Conservation (phyloP, 2,329 filamentous ascomycete species). For the Kalaharituber pfeilii region DNA sequence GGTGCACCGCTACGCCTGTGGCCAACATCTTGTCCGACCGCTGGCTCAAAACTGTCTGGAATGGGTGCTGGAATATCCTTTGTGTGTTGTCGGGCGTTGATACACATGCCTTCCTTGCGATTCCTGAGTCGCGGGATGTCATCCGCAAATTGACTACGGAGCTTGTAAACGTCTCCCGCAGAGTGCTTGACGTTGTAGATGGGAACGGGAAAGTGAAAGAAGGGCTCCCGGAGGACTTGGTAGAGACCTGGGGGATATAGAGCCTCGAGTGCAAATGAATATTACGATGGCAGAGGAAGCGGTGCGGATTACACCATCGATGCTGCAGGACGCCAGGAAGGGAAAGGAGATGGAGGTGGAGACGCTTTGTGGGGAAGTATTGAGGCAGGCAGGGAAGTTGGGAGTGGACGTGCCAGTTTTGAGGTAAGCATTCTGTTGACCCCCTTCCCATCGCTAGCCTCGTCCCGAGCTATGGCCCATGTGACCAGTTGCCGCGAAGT, state of each 20-base stretch:
- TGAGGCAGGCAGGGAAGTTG: slow-evolving; percentile 43
- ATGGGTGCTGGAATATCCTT: slow-evolving; percentile 44
- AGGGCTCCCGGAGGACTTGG: neutral
- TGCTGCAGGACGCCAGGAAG: slow-evolving; percentile 53
- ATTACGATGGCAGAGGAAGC: slow-evolving; percentile 45
- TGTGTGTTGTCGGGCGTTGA: slow-evolving; percentile 39
- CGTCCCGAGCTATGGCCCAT: neutral
- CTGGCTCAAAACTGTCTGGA: slow-evolving; percentile 45
- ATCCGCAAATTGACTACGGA: slow-evolving; percentile 44
- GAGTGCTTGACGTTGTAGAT: neutral
- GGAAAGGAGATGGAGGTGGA: slow-evolving; percentile 51
- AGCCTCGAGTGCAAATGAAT: slow-evolving; percentile 49
- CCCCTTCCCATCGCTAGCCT: neutral
- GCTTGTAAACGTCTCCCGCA: slow-evolving; percentile 34
- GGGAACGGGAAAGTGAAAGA: neutral
- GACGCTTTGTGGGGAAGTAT: slow-evolving; percentile 54
- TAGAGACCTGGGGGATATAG: slow-evolving; percentile 36
- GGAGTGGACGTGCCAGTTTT: slow-evolving; percentile 49
- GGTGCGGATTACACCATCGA: slow-evolving; percentile 44
- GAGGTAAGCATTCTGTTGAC: slow-evolving; percentile 16
- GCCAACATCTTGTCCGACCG: slow-evolving; percentile 39
- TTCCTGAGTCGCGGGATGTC: slow-evolving; percentile 39
- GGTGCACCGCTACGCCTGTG: slow-evolving; percentile 34
- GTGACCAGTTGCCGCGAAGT: neutral
- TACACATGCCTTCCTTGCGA: slow-evolving; percentile 35